These are phyloP conservation scores for Erythrophleum fordii DNA, from an alignment of 306 rosid species.

Conservation along the genomic window DNA sequence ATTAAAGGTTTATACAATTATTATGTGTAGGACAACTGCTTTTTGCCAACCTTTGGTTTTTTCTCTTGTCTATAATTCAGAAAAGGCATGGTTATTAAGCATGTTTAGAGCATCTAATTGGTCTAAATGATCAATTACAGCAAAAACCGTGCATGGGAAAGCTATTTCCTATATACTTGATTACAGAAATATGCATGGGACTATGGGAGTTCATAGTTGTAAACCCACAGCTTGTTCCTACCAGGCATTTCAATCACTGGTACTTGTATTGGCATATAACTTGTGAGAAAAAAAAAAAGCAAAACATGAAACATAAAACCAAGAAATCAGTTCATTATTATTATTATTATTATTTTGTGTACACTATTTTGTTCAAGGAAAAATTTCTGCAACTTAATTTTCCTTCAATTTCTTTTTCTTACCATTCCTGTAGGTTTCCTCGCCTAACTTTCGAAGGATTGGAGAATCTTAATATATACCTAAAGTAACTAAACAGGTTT, in stretches of 20 bases:
- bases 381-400: neutral
- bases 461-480: no score
- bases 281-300: neutral
- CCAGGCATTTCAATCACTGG: neutral
- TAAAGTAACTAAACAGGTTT: neutral
- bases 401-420: no score
- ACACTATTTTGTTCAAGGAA: no score
- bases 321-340: no score
- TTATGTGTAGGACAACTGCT: neutral
- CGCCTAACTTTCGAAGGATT: no score
- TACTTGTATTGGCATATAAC: neutral
- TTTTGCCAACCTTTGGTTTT: neutral
- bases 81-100: conserved; percentile 2
- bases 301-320: no score
- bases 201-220: neutral
- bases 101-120: conserved; percentile 27
- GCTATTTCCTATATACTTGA: neutral
- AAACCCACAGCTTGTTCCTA: neutral
- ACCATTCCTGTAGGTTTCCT: no score
- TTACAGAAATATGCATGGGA: conserved; percentile 5
- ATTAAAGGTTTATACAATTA: neutral
- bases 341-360: no score
- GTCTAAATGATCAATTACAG: neutral
- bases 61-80: neutral
- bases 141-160: neutral